Conservation (phyloP, 768 basidiomycete genomes). For the Tephrocybe sp. region DNA sequence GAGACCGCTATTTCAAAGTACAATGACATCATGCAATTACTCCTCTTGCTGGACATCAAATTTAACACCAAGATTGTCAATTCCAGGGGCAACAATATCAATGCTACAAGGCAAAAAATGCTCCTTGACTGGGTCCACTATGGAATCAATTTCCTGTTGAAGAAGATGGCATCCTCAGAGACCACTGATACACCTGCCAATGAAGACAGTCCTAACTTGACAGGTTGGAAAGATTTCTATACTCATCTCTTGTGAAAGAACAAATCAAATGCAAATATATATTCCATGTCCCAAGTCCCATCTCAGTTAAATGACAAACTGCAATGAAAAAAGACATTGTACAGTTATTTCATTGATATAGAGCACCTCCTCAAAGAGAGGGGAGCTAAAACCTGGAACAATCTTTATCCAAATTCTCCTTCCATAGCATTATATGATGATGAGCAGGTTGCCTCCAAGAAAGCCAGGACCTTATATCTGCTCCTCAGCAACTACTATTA, state of each 20-base stretch:
- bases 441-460: not conserved
- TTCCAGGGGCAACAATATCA: conserved; percentile 18
- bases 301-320: not conserved
- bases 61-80: conserved; percentile 31
- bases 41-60: conserved; percentile 37
- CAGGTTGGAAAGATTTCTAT: conserved; percentile 7
- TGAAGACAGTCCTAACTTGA: not conserved
- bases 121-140: conserved; percentile 40
- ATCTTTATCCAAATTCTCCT: conserved; percentile 31
- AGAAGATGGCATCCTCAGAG: conserved; percentile 20
- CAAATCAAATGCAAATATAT: not conserved
- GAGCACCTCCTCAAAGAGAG: conserved; percentile 30
- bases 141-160: conserved; percentile 23
- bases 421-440: conserved; percentile 7
- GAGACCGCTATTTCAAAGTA: conserved; percentile 35
- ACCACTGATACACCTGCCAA: not conserved
- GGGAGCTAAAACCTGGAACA: conserved; percentile 44
- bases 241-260: not conserved
- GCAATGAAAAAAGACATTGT: conserved; percentile 4
- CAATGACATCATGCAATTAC: conserved; percentile 38
- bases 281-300: too few relatives aligned
- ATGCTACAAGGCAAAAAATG: conserved; percentile 21
- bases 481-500: conserved; percentile 11
- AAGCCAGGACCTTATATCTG: not conserved
- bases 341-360: conserved; percentile 33